Conservation (phyloP, 2,329 filamentous ascomycete species). For the Xylaria sp. region DNA sequence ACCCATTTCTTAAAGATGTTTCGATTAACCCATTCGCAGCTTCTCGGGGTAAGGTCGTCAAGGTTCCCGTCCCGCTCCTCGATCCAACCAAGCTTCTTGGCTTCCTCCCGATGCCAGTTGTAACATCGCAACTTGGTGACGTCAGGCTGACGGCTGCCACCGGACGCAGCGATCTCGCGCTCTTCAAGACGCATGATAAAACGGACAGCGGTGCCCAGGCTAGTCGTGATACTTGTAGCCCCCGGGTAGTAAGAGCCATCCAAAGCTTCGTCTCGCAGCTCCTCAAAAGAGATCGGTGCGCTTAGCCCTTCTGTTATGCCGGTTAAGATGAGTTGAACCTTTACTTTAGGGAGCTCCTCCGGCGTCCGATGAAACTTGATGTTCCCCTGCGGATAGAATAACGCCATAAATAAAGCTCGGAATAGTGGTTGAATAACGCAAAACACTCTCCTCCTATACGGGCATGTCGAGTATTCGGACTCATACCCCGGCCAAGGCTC, state of each 20-base stretch:
- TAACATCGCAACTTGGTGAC: neutral
- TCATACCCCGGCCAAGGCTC: slow-evolving; percentile 1
- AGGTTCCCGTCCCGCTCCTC: slow-evolving; percentile 12
- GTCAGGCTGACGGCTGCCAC: slow-evolving; percentile 8
- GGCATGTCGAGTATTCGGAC: too few species aligned
- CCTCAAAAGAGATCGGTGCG: slow-evolving; percentile 23
- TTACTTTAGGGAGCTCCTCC: slow-evolving; percentile 8
- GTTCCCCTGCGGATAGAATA: neutral
- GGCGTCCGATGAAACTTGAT: slow-evolving; percentile 1
- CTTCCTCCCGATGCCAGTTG: neutral
- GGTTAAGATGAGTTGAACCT: slow-evolving; percentile 24
- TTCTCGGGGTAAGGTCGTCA: neutral
- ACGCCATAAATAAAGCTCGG: slow-evolving; percentile 5
- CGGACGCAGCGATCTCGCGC: slow-evolving; percentile 10
- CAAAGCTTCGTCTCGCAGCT: slow-evolving; percentile 20
- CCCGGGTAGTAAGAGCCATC: slow-evolving; percentile 16
- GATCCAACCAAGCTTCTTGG: slow-evolving; percentile 8
- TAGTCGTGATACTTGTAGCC: slow-evolving; percentile 15
- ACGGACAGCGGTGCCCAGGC: neutral
- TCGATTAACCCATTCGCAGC: neutral
- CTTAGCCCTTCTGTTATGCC: slow-evolving; percentile 21
- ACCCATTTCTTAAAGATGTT: neutral
- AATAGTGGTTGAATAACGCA: slow-evolving; percentile 2
- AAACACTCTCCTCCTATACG: neutral
- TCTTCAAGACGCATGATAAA: slow-evolving; percentile 28